Base-by-base conservation (phyloP, 139 green algal species). In the Chlorella sp. region DNA sequence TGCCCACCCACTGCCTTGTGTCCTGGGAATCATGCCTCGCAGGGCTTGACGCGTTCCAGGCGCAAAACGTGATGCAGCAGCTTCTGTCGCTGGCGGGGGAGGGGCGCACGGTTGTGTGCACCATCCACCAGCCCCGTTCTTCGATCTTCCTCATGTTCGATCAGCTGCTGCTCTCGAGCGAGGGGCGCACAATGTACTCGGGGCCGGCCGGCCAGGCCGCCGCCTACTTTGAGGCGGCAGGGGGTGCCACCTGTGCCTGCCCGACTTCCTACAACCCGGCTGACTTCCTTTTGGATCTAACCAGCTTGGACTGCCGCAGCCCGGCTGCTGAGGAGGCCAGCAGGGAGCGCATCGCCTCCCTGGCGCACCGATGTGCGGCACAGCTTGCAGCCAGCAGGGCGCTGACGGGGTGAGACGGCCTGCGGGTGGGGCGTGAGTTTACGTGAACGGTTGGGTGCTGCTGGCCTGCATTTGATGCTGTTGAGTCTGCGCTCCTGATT, bases 111-210 rank as follows among this genome's bases (percentile, higher is more conserved):
- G 86, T 94, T n/a, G 82, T 96, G 78, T 90, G 88, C 91, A 95
- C 93, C 86, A 96, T 97, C 79, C 95, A 97, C 92, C 95, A 97
- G 88, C 95, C 95, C 82, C 95, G 95, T 88, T 92, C 86, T 11
- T 86, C 95, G 75, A 96, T 97, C 91, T 94, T 87, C 3, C 82
- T 92, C 57, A 66, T 91, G n/a, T 97, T 97, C 89, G 95, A 97
- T 76, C 92, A 96, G 90, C 93, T 96, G 85, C 86, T 96, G 89
- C 92, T 97, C 86, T 91, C 97, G 42, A 90, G 94, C 14, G 53
- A 75, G 3, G 95, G 95, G 16, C 83, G 85, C 5, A 80, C 77
- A 12, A 36, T 93, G 37, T 95, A 92, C 91, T 91, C 83, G 53
- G 93, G 92, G 26, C 84, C 92, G 1, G 92, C 92, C 15, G 61